Conservation (phyloP, 208 protist genomes). For the Trichomonas tenax region DNA sequence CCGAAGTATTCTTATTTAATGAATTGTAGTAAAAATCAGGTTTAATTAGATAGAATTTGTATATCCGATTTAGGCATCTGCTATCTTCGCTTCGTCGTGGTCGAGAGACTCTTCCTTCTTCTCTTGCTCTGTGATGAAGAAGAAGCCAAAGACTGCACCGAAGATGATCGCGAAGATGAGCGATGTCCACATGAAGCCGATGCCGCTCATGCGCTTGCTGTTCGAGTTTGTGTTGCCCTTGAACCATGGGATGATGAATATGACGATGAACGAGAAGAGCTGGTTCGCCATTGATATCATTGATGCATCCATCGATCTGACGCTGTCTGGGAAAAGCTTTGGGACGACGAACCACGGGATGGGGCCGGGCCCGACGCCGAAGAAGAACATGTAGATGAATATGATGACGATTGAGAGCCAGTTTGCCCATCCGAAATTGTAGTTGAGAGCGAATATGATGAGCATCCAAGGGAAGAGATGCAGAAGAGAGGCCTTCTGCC, state of each 20-base stretch:
- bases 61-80: no score
- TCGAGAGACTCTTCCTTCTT: not conserved
- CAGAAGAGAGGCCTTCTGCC: not conserved
- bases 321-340: not conserved
- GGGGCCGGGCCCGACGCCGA: not conserved
- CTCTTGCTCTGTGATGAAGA: not conserved
- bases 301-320: not conserved
- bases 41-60: no score
- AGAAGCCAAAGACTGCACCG: not conserved
- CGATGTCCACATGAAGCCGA: not conserved
- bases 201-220: not conserved
- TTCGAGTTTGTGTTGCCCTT: not conserved
- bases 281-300: not conserved
- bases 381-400: not conserved
- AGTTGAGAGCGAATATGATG: not conserved
- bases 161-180: not conserved
- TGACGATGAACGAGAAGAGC: not conserved
- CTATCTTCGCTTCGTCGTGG: no score
- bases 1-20: no score
- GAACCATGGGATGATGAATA: not conserved
- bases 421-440: not conserved
- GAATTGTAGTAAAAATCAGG: no score
- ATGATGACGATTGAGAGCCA: not conserved
- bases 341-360: slow-evolving; percentile 23
- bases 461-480: not conserved